Evolutionary conservation across 2,329 filamentous ascomycete genomes (phyloP).

Genomic region (Aspergillus sclerotialis): DNA sequence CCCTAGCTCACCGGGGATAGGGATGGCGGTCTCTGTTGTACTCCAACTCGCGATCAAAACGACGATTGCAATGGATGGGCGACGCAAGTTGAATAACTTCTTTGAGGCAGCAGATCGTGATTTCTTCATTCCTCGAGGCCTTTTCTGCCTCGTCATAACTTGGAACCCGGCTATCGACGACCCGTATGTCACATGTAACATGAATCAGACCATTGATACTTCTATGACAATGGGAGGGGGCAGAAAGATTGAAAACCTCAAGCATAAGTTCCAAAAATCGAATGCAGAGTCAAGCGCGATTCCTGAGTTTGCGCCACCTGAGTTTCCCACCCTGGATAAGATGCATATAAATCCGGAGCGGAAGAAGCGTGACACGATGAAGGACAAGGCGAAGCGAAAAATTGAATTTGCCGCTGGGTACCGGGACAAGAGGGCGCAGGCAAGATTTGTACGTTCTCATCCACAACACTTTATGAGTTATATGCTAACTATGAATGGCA

Average conservation of each 20-base stretch:
- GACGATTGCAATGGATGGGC: conserved; percentile 34
- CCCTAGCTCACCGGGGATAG: conserved; percentile 34
- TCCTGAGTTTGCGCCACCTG: conserved; percentile 42
- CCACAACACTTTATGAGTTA: conserved; percentile 3
- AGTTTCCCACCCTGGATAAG: conserved; percentile 42
- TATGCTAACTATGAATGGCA: conserved; percentile 1
- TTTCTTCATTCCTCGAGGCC: conserved; percentile 51
- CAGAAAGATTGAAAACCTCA: conserved; percentile 15
- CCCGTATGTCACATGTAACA: conserved; percentile 20
- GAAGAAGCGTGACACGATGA: conserved; percentile 11
- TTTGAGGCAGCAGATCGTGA: conserved; percentile 50
- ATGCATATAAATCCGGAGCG: conserved; percentile 7
- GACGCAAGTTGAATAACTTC: conserved; percentile 43
- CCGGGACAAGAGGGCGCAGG: conserved; percentile 43
- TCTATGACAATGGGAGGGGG: conserved; percentile 14
- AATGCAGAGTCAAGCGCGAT: conserved; percentile 35
- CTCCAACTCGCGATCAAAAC: conserved; percentile 38
- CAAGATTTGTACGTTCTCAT: conserved; percentile 32
- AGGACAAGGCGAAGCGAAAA: conserved; percentile 7
- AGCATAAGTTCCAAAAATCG: conserved; percentile 30
- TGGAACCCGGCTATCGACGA: conserved; percentile 39
- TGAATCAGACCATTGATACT: conserved; percentile 32
- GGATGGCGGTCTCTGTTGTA: conserved; percentile 38
- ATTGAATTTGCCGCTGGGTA: conserved; percentile 40
- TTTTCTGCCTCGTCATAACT: conserved; percentile 50